Base-by-base conservation (phyloP, 495 filamentous ascomycete genomes). In the Lophium mytilinum region DNA sequence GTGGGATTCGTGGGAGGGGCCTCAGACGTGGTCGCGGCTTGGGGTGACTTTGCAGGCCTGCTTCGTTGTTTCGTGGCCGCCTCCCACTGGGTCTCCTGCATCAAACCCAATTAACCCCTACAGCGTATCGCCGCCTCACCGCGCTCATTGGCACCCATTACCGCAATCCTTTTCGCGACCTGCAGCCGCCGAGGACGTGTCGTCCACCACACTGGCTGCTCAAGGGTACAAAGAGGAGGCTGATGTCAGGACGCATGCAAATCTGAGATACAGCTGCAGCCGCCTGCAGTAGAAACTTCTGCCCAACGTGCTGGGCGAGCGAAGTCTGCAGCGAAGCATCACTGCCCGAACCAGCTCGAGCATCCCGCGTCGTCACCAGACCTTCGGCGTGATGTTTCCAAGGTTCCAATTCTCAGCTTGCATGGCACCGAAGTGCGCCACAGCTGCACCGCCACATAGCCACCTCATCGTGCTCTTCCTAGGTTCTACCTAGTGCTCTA, bases 121-220 rank as follows among this genome's bases (percentile, higher is more conserved):
- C 61, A 58, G 61, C 61, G 61, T 60, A 53, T 60, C 61, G 57
- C 61, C 50, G 53, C 21, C 21, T 21, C 34, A 15, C 14, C 12
- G 24, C 40, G 12, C 24, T 7, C 8, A 64, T 57, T 64, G 56
- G 56, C 61, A 55, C 15, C 3, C 18, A n/a, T n/a, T n/a, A 19
- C 42, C 9, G n/a, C 15, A 55, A 41, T 45, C 1, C 51, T 55
- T 55, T 49, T 52, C 35, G 37, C 17, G 39, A 4, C 21, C 55
- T 62, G 60, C 60, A 62, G 50, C 50, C 34, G 19, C 33, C 49
- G 56, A 42, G 48, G 35, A 57, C 50, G 61, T 64, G 57, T 60
- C 57, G 50, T 37, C 8, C 40, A 49, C 21, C 1, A 35, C 17
- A 64, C 18, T 64, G 61, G 61, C 19, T 48, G 40, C 24, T 6